Conservation (phyloP, 441 rosid genomes). For the Erodium texanum region DNA sequence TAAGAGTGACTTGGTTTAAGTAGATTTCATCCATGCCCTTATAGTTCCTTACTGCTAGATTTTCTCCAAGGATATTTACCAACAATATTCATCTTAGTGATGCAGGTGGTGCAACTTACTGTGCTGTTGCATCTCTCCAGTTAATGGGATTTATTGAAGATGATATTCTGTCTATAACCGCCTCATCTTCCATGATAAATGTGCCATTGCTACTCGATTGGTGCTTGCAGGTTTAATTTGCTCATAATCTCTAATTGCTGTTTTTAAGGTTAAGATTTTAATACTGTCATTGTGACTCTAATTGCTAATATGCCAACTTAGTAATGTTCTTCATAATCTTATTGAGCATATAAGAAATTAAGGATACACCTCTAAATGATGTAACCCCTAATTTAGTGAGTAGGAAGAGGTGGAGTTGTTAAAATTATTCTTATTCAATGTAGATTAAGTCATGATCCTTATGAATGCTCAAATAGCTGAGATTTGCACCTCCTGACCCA, state of each 20-base stretch:
- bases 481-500: neutral
- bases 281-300: no score
- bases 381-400: no score
- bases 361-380: no score
- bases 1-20: neutral
- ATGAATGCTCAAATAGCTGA: neutral
- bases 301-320: slow-evolving; percentile 1
- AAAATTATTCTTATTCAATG: neutral
- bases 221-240: slow-evolving; percentile 54
- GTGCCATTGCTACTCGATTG: slow-evolving; percentile 55
- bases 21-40: neutral
- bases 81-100: slow-evolving; percentile 27
- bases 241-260: slow-evolving; percentile 6
- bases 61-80: no score
- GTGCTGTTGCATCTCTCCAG: slow-evolving; percentile 84
- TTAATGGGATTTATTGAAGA: slow-evolving; percentile 76
- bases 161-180: slow-evolving; percentile 39
- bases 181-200: slow-evolving; percentile 38
- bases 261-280: no score
- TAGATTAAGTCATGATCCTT: slow-evolving; percentile 1
- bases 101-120: slow-evolving; percentile 91
- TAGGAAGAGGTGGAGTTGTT: no score
- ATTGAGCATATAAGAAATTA: neutral
- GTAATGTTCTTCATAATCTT: neutral
- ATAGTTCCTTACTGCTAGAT: no score